Evolutionary conservation across 495 filamentous ascomycete species (phyloP).

Genomic region (Lindgomyces ingoldianus): DNA sequence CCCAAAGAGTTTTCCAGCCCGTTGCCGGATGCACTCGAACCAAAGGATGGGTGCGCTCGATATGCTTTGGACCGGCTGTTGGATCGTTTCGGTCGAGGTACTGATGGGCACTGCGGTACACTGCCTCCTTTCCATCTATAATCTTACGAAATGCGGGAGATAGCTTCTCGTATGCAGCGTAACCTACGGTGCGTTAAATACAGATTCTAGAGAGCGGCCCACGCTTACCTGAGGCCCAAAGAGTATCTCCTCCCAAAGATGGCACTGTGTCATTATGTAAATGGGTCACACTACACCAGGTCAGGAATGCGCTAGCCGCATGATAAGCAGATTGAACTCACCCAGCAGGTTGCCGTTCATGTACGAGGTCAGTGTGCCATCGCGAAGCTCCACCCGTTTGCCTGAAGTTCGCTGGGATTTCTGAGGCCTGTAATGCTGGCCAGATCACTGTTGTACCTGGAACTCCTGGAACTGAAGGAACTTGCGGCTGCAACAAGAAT

Average conservation of each 20-base stretch:
- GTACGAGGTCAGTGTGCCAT: slow-evolving; percentile 73
- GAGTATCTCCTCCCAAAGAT: slow-evolving; percentile 65
- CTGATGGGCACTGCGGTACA: slow-evolving; percentile 65
- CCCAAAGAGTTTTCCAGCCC: slow-evolving; percentile 70
- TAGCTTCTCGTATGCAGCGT: slow-evolving; percentile 70
- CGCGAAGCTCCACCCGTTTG: slow-evolving; percentile 63
- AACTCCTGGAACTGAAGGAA: slow-evolving; percentile 66
- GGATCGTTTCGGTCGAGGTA: slow-evolving; percentile 63
- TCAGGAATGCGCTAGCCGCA: not conserved
- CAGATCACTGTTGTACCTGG: slow-evolving; percentile 61
- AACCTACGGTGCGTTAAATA: too few species aligned
- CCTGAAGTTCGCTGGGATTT: slow-evolving; percentile 54
- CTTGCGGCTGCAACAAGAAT: slow-evolving; percentile 59
- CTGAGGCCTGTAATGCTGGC: slow-evolving; percentile 46
- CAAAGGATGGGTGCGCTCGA: slow-evolving; percentile 67
- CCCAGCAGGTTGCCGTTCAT: slow-evolving; percentile 67
- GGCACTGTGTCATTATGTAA: slow-evolving; percentile 57
- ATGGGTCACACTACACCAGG: slow-evolving; percentile 17
- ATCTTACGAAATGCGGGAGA: slow-evolving; percentile 68
- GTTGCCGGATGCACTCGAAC: slow-evolving; percentile 72
- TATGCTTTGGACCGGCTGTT: slow-evolving; percentile 59
- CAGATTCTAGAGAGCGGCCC: too few species aligned
- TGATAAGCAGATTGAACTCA: not conserved
- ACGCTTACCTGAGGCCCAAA: slow-evolving; percentile 59
- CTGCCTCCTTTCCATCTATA: slow-evolving; percentile 67